phyloP scores from a whole-genome alignment of 495 filamentous ascomycete genomes.

The Xylaria scruposa region DNA sequence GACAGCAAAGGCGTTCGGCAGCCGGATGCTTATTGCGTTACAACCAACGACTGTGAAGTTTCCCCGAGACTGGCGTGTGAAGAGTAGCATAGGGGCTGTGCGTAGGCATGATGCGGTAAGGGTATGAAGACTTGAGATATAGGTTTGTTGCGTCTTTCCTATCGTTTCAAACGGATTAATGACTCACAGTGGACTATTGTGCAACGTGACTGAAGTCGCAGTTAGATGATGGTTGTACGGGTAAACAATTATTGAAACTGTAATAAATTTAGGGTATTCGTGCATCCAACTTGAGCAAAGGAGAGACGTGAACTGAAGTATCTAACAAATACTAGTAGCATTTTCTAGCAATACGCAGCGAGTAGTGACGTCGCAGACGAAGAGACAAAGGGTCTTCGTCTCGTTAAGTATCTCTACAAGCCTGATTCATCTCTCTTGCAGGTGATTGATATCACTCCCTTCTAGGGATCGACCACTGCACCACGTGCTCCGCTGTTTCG shows the following conservation, averaged over 20 bases:
- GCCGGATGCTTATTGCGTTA: neutral
- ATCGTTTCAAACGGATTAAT: neutral
- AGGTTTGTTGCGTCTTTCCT: neutral
- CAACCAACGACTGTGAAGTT: neutral
- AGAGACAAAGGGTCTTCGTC: constrained; percentile 8
- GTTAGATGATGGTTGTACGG: neutral
- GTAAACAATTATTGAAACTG: neutral
- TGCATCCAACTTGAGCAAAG: constrained; percentile 7
- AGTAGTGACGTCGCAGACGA: neutral
- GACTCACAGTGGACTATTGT: neutral
- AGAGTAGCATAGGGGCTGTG: neutral
- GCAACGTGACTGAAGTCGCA: neutral
- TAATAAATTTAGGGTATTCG: constrained; percentile 11
- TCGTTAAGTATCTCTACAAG: constrained; percentile 10
- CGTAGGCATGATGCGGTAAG: neutral
- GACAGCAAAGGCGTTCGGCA: neutral
- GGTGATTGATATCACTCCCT: constrained; percentile 7
- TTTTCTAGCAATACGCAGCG: constrained; percentile 16
- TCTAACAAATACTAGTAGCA: constrained; percentile 23
- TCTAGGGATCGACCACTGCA: constrained; percentile 12
- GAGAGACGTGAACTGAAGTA: constrained; percentile 22
- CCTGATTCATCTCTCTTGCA: constrained; percentile 15
- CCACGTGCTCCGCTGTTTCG: constrained; percentile 11
- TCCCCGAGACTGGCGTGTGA: neutral
- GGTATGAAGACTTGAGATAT: neutral